These are phyloP conservation scores for Chlorella vulgaris DNA, from an alignment of 139 green algal species.

Conservation along the genomic window DNA sequence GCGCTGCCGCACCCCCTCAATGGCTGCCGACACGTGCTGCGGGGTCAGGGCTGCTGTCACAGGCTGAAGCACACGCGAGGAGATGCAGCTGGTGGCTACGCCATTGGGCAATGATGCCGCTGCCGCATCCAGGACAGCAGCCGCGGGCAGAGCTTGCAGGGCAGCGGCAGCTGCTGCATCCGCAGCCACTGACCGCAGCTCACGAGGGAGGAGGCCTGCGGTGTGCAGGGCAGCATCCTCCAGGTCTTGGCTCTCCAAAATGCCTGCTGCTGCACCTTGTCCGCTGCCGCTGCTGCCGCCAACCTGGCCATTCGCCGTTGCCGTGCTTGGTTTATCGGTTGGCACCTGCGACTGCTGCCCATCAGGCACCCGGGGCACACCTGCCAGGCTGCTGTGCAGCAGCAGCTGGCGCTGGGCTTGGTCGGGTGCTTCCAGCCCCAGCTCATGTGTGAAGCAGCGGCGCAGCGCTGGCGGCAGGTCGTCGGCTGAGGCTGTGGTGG, in stretches of 20 bases:
- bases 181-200: constrained; percentile 74
- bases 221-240: constrained; percentile 64
- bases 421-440: constrained; percentile 58
- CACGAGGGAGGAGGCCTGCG: constrained; percentile 75
- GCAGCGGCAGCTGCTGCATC: constrained; percentile 58
- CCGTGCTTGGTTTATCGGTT: background rate
- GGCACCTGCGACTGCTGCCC: background rate
- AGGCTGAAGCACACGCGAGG: too few relatives aligned
- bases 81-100: too few relatives aligned
- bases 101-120: background rate
- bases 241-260: constrained; percentile 12
- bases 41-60: background rate
- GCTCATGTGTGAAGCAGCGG: constrained; percentile 85
- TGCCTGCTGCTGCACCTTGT: background rate
- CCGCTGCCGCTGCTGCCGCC: background rate
- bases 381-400: constrained; percentile 43
- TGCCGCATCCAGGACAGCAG: constrained; percentile 2
- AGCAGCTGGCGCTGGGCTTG: constrained; percentile 43
- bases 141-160: constrained; percentile 18
- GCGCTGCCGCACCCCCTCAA: constrained; percentile 63
- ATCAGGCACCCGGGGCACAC: constrained; percentile 40
- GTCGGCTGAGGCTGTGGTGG: constrained; percentile 40
- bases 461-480: constrained; percentile 70
- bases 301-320: background rate
- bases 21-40: constrained; percentile 50